phyloP scores from a whole-genome alignment of 1,139 yeast species.

The Ogataea hybrid region DNA sequence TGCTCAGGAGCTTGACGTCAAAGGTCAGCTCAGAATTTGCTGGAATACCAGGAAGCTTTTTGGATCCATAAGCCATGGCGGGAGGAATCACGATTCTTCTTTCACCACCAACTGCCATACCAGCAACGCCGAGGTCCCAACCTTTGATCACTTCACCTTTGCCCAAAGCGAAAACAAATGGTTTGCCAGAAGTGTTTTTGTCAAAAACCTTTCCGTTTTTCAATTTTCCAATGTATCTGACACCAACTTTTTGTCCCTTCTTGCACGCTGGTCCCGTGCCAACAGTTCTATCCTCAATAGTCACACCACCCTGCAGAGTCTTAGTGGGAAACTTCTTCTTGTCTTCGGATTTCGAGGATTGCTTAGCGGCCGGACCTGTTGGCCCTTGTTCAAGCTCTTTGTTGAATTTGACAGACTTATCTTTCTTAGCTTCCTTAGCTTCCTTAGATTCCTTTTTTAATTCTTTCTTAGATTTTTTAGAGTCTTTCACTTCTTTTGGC shows the following conservation, averaged over 20 bases:
- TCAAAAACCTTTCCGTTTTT: conserved; percentile 95
- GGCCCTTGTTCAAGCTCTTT: too few species aligned
- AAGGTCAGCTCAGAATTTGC: conserved; percentile 92
- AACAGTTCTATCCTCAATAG: conserved; percentile 84
- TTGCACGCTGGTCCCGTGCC: conserved; percentile 91
- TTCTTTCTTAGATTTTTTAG: too few species aligned
- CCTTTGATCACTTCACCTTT: conserved; percentile 99
- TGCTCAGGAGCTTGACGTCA: conserved; percentile 83
- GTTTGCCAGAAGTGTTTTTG: conserved; percentile 96
- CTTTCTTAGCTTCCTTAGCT: too few species aligned
- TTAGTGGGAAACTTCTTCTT: too few species aligned
- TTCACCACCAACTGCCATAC: conserved; percentile 99
- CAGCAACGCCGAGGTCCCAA: conserved; percentile 97
- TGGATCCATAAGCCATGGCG: conserved; percentile 93
- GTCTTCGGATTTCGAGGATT: too few species aligned
- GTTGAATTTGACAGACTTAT: too few species aligned
- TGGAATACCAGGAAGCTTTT: conserved; percentile 94
- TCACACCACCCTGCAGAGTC: conserved; percentile 97
- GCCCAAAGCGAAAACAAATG: conserved; percentile 86
- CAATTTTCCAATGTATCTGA: conserved; percentile 96
- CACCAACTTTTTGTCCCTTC: conserved; percentile 87
- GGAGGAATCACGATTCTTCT: conserved; percentile 97
- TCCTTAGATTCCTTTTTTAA: too few species aligned
- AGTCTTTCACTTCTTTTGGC: too few species aligned
- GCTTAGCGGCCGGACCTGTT: too few species aligned